phyloP scores from a whole-genome alignment of 176 grass and related monocot genomes.

The Musa schizocarpa region DNA sequence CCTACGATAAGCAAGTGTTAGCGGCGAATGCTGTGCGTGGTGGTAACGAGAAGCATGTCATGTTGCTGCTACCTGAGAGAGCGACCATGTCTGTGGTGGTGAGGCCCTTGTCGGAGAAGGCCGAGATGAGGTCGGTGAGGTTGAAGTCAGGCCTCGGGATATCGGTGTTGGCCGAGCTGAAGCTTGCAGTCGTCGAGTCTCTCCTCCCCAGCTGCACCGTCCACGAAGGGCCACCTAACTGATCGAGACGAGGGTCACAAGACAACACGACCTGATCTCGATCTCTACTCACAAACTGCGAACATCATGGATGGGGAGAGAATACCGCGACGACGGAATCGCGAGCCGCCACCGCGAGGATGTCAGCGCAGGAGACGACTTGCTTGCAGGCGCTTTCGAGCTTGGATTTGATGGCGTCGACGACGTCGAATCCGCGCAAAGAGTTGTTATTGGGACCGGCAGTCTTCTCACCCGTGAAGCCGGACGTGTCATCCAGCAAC shows the following conservation, averaged over 20 bases:
- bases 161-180: constrained; percentile 24
- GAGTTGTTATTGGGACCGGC: constrained; percentile 35
- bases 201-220: constrained; percentile 24
- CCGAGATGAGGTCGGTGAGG: constrained; percentile 25
- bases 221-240: constrained; percentile 34
- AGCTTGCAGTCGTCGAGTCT: constrained; percentile 28
- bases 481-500: constrained; percentile 33
- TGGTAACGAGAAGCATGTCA: neutral
- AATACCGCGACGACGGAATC: constrained; percentile 34
- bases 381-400: constrained; percentile 20
- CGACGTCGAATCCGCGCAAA: constrained; percentile 30
- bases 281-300: neutral
- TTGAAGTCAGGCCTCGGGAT: constrained; percentile 25
- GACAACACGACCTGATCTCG: too few species aligned
- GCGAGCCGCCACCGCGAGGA: constrained; percentile 33
- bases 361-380: constrained; percentile 37
- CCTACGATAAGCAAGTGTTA: neutral
- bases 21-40: too few species aligned
- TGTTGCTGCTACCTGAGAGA: constrained; percentile 20
- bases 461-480: constrained; percentile 33
- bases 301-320: too few species aligned
- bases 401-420: constrained; percentile 33
- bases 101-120: constrained; percentile 32
- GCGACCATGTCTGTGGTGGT: constrained; percentile 23
- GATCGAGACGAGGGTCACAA: neutral